Evolutionary conservation across 305 asterid species (phyloP).

Genomic region (Solanum hybrid): DNA sequence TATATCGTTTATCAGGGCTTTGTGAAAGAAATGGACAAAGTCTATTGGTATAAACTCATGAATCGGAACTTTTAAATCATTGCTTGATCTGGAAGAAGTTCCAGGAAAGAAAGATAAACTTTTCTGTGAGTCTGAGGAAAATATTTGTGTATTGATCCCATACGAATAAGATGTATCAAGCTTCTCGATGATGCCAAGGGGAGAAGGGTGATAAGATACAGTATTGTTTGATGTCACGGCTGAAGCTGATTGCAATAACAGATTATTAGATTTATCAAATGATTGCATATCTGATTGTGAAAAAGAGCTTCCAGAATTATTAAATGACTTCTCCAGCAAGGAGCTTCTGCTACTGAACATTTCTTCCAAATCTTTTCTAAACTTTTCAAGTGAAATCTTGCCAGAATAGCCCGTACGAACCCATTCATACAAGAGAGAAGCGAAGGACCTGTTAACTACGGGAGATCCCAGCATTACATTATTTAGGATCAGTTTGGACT

Average conservation of each 20-base stretch:
- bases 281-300: conserved; percentile 7
- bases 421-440: conserved; percentile 54
- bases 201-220: conserved; percentile 28
- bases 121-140: conserved; percentile 40
- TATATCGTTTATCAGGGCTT: conserved; percentile 55
- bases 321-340: conserved; percentile 38
- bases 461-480: conserved; percentile 40
- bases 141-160: conserved; percentile 26
- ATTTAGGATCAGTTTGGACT: conserved; percentile 31
- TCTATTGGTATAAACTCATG: conserved; percentile 56
- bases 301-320: conserved; percentile 18
- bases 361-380: conserved; percentile 46
- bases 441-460: conserved; percentile 29
- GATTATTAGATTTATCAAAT: not conserved
- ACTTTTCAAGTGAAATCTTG: conserved; percentile 48
- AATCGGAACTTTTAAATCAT: conserved; percentile 7
- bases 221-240: conserved; percentile 11
- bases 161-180: conserved; percentile 11
- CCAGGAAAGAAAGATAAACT: conserved; percentile 24
- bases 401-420: conserved; percentile 58
- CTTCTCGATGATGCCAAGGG: conserved; percentile 28
- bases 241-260: conserved; percentile 18
- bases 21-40: conserved; percentile 51
- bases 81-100: conserved; percentile 24
- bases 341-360: conserved; percentile 45